Base-by-base conservation (phyloP, 208 protist species). In the Polymyxa betae region DNA sequence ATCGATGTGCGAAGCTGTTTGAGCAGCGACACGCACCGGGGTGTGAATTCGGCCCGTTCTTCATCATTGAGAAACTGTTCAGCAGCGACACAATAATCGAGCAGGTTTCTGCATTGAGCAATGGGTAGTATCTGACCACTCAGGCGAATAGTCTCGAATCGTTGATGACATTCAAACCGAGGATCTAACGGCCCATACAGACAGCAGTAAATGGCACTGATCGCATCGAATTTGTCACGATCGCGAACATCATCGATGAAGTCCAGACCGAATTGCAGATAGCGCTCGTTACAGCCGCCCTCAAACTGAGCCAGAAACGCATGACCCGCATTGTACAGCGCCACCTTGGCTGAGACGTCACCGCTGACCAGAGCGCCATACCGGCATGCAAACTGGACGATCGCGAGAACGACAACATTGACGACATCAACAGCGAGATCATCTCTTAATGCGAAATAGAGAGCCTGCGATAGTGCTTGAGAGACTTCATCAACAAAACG, bases 161-260 rank as follows among this genome's bases (percentile, higher is more conserved):
- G 35, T 5, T 82, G 16, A 43, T 82, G 72, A 16, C 72, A 43
- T 35, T 35, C 72, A 82, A 38, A n/a, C 5, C 72, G 72, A 5
- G 72, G 72, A 82, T 82, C 72, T n/a, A 35, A 20, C 40, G 12
- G n/a, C 5, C 72, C 72, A n/a, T 82, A 82, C n/a, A 82, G 5
- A 82, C 72, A 82, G 5, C 16, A 35, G n/a, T 82, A 82, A 82
- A 5, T 38, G 16, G 72, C 5, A 20, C 72, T n/a, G n/a, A 82
- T 43, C 5, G 35, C n/a, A n/a, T 82, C 72, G 72, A 20, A 40
- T 66, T 66, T 29, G 54, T 66, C 54, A 29, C 29, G 20, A 29
- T 66, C 54, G 54, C 29, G 54, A 16, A 29, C 20, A n/a, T 45
- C 5, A 38, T 38, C 16, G 72, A 82, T 40, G n/a, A 45, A 5